phyloP scores from a whole-genome alignment of 192 early-diverging fungal species.

The Coemansia asiatica region DNA sequence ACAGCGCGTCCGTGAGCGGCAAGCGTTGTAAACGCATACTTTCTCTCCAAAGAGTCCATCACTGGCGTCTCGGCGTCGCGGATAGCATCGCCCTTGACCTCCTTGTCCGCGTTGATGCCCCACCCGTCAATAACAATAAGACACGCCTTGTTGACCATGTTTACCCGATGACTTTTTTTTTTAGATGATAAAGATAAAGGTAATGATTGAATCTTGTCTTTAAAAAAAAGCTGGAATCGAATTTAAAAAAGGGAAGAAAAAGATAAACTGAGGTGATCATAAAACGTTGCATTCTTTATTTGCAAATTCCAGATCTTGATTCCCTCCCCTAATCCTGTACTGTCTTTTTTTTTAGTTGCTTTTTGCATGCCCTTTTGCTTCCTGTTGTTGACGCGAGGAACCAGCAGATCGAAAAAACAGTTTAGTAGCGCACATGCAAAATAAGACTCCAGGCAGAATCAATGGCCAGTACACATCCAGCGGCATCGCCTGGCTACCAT shows the following conservation, averaged over 20 bases:
- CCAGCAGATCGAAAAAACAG: too few relatives aligned
- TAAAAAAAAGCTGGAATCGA: neutral
- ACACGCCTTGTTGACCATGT: slow-evolving; percentile 68
- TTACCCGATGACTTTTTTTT: neutral
- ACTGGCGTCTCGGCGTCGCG: slow-evolving; percentile 88
- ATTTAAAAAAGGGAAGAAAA: neutral
- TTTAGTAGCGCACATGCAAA: too few relatives aligned
- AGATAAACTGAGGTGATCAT: too few relatives aligned
- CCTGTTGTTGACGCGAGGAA: neutral
- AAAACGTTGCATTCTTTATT: neutral
- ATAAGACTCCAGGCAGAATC: neutral
- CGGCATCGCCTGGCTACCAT: too few relatives aligned
- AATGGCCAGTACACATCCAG: neutral
- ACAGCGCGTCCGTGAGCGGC: slow-evolving; percentile 94
- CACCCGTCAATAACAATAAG: slow-evolving; percentile 97
- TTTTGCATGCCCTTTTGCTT: neutral
- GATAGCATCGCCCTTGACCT: slow-evolving; percentile 87
- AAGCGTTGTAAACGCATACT: slow-evolving; percentile 74
- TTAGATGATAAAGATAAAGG: slow-evolving; percentile 8
- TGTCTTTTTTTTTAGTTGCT: too few relatives aligned
- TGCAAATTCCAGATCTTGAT: neutral
- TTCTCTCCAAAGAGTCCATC: slow-evolving; percentile 78
- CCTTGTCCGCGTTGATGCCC: slow-evolving; percentile 77
- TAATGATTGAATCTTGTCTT: neutral
- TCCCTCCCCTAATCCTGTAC: neutral